These are phyloP conservation scores for Phaeomoniella chlamydospora DNA, from an alignment of 2,329 filamentous ascomycete genomes.

Conservation along the genomic window DNA sequence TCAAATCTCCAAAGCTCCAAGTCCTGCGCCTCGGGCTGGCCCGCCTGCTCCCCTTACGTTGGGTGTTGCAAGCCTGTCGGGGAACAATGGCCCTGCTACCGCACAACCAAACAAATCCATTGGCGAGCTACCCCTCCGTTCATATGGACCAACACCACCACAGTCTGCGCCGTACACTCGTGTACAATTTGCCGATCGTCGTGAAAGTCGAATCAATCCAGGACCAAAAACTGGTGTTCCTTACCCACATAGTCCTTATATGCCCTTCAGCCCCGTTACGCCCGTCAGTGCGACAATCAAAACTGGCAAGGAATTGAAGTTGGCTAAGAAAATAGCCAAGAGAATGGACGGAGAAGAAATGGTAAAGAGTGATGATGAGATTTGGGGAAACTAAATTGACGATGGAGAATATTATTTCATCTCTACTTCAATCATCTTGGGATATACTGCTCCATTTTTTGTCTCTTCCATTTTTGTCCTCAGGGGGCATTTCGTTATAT, in stretches of 20 bases:
- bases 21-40: conserved; percentile 7
- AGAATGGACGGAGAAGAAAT: conserved; percentile 26
- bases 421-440: too few relatives aligned
- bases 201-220: conserved; percentile 15
- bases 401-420: too few relatives aligned
- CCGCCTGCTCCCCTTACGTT: conserved; percentile 17
- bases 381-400: conserved; percentile 24
- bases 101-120: conserved; percentile 9
- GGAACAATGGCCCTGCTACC: too few relatives aligned
- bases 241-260: conserved; percentile 35
- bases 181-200: conserved; percentile 32
- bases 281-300: conserved; percentile 24
- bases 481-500: too few relatives aligned
- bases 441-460: too few relatives aligned
- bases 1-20: conserved; percentile 7
- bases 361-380: conserved; percentile 28
- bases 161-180: conserved; percentile 31
- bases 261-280: conserved; percentile 34
- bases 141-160: conserved; percentile 17
- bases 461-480: too few relatives aligned
- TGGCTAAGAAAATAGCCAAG: conserved; percentile 28
- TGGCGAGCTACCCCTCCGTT: conserved; percentile 27
- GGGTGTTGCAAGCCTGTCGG: background rate
- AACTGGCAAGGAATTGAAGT: conserved; percentile 19
- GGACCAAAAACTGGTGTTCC: conserved; percentile 31